Evolutionary conservation across 768 basidiomycete genomes (phyloP).

Genomic region (Chalciporus piperatus): DNA sequence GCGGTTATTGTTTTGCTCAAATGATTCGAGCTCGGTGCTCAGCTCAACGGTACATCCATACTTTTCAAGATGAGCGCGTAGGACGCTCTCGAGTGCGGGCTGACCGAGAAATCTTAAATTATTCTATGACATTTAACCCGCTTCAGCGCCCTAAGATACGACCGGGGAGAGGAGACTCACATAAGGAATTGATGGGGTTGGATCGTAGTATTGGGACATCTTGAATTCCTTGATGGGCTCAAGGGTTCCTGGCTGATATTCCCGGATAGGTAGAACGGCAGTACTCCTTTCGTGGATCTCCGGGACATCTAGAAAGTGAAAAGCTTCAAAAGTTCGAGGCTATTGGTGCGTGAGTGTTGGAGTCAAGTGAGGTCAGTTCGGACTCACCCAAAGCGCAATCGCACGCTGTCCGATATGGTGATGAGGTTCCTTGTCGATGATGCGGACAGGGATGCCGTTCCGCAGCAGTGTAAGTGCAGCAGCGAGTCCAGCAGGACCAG

Average conservation of each 20-base stretch:
- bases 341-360: neutral
- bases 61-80: slow-evolving; percentile 18
- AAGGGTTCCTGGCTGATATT: slow-evolving; percentile 31
- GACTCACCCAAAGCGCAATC: slow-evolving; percentile 37
- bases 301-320: slow-evolving; percentile 38
- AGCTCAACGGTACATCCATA: slow-evolving; percentile 36
- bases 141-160: neutral
- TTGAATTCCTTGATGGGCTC: slow-evolving; percentile 13
- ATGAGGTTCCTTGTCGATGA: slow-evolving; percentile 45
- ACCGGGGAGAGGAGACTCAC: slow-evolving; percentile 8
- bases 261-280: slow-evolving; percentile 26
- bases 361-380: too few relatives aligned
- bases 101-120: slow-evolving; percentile 22
- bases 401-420: slow-evolving; percentile 39
- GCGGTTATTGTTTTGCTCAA: slow-evolving; percentile 36
- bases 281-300: slow-evolving; percentile 36
- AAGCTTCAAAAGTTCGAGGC: slow-evolving; percentile 42
- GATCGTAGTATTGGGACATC: slow-evolving; percentile 7
- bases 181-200: slow-evolving; percentile 28
- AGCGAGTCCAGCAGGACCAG: slow-evolving; percentile 30
- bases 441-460: slow-evolving; percentile 47
- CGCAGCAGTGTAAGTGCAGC: slow-evolving; percentile 34
- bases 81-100: slow-evolving; percentile 27
- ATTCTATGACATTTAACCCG: slow-evolving; percentile 1
- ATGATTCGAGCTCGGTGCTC: slow-evolving; percentile 44